Conservation (phyloP, 2,329 filamentous ascomycete species). For the Thielaviopsis euricoi region DNA sequence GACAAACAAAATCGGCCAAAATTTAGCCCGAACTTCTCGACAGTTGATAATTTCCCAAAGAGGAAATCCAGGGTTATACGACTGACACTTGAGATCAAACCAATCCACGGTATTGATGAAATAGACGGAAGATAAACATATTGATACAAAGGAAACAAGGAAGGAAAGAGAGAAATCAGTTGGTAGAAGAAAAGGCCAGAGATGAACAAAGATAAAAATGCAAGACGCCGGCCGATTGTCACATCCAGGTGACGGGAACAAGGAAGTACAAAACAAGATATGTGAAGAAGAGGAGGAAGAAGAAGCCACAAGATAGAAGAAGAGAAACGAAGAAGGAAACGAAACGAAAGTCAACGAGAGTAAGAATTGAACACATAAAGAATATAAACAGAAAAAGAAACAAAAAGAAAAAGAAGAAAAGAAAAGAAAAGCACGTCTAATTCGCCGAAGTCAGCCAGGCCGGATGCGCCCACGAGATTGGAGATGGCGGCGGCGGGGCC, state of each 20-base stretch:
- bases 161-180: not conserved
- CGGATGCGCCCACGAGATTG: constrained; percentile 42
- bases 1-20: no score
- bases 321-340: not conserved
- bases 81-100: not conserved
- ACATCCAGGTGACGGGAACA: no score
- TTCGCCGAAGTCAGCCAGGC: not conserved
- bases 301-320: not conserved
- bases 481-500: constrained; percentile 47
- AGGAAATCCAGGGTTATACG: not conserved
- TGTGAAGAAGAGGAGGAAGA: not conserved
- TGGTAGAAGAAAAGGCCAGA: not conserved
- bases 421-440: not conserved
- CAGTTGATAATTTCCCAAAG: not conserved
- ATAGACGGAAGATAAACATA: not conserved
- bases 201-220: not conserved
- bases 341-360: not conserved
- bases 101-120: not conserved
- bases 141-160: not conserved
- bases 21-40: not conserved
- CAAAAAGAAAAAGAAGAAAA: not conserved
- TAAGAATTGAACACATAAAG: no score
- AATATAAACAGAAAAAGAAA: not conserved
- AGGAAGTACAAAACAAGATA: no score
- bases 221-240: no score